Conservation (phyloP, 1,139 yeast genomes). For the Yamadazyma dushanensis region DNA sequence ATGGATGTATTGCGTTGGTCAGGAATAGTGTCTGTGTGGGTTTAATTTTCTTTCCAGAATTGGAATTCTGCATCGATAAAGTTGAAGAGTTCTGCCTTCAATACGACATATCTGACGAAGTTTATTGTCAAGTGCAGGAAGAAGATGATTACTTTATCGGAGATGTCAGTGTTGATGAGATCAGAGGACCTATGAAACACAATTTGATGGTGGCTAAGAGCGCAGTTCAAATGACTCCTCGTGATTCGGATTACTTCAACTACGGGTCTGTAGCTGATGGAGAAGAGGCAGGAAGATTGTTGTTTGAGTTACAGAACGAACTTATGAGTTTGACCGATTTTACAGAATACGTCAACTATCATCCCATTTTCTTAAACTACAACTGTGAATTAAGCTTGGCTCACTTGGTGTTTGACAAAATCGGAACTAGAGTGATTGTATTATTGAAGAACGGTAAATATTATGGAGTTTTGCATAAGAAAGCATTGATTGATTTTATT, state of each 20-base stretch:
- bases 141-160: constrained; percentile 18
- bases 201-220: constrained; percentile 16
- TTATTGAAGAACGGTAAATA: constrained; percentile 50
- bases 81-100: constrained; percentile 32
- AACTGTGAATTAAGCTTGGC: constrained; percentile 55
- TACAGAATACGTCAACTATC: constrained; percentile 42
- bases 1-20: constrained; percentile 57
- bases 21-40: constrained; percentile 44
- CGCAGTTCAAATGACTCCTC: constrained; percentile 7
- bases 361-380: constrained; percentile 52
- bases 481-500: constrained; percentile 51
- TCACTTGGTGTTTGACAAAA: constrained; percentile 52
- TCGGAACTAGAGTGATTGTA: constrained; percentile 56
- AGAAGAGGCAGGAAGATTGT: constrained; percentile 8
- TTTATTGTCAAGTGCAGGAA: constrained; percentile 31
- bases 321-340: constrained; percentile 40
- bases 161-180: constrained; percentile 10
- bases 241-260: constrained; percentile 27
- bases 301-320: constrained; percentile 16
- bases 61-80: constrained; percentile 53
- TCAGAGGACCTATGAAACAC: constrained; percentile 12
- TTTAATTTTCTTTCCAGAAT: constrained; percentile 50
- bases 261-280: constrained; percentile 24
- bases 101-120: constrained; percentile 30
- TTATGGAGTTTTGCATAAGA: constrained; percentile 57